A percentile compares a stretch with the other conserved stretches of the same genome.
Evolutionary conservation across 345 rosid species (phyloP).

Genomic region (Salix caprea): DNA sequence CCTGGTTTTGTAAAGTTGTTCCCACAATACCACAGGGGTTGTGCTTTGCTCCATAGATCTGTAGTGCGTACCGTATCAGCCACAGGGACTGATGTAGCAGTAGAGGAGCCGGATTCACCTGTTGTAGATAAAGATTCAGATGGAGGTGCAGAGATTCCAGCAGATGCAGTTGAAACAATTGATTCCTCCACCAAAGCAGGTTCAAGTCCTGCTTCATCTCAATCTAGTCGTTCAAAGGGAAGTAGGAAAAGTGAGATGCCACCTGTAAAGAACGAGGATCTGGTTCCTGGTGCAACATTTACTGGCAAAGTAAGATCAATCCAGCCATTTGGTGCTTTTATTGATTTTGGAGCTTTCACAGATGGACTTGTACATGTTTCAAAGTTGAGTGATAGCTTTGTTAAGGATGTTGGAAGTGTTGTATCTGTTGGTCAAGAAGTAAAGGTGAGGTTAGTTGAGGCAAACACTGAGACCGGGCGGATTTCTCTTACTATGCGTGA

Average conservation of each 20-base stretch:
- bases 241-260: constrained; percentile 82
- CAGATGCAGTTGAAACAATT: constrained; percentile 30
- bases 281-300: constrained; percentile 68
- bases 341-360: constrained; percentile 85
- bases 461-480: constrained; percentile 61
- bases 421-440: constrained; percentile 90
- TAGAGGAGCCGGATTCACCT: constrained; percentile 58
- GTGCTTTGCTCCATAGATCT: constrained; percentile 35
- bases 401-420: constrained; percentile 71
- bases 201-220: constrained; percentile 31
- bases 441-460: constrained; percentile 75
- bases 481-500: constrained; percentile 83
- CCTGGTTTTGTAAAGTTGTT: constrained; percentile 46
- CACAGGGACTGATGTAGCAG: constrained; percentile 56
- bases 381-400: constrained; percentile 65
- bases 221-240: constrained; percentile 43
- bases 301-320: constrained; percentile 85
- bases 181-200: constrained; percentile 32
- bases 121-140: constrained; percentile 36
- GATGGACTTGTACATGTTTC: constrained; percentile 93
- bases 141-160: constrained; percentile 30
- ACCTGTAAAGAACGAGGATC: constrained; percentile 70
- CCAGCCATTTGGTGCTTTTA: constrained; percentile 92
- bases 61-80: constrained; percentile 34
- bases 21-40: constrained; percentile 38